Evolutionary conservation across 352 stramenopile genomes (phyloP).

Genomic region (Globisporangium camurandrum): DNA sequence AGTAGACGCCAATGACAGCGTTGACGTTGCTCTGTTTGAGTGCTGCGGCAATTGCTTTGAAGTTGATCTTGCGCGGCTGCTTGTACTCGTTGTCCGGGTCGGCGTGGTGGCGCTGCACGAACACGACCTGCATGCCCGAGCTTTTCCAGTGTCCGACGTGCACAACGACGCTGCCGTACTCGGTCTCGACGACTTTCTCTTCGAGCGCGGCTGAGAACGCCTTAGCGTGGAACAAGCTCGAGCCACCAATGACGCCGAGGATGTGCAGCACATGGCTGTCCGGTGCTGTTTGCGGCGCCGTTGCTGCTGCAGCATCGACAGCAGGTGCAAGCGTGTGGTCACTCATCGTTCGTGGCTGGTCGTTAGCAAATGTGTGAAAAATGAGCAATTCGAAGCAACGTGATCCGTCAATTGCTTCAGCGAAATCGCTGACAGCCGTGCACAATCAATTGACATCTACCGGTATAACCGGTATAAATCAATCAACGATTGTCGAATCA

Average conservation of each 20-base stretch:
- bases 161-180: constrained; percentile 56
- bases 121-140: constrained; percentile 57
- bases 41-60: constrained; percentile 57
- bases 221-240: constrained; percentile 79
- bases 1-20: constrained; percentile 80
- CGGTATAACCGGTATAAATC: too few relatives aligned
- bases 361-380: not conserved
- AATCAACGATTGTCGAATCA: too few relatives aligned
- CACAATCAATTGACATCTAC: too few relatives aligned
- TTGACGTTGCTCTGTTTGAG: constrained; percentile 53
- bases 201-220: constrained; percentile 43
- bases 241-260: constrained; percentile 82
- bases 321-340: not conserved
- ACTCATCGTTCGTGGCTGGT: not conserved
- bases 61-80: constrained; percentile 86
- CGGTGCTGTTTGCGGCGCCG: too few relatives aligned
- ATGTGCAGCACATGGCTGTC: too few relatives aligned
- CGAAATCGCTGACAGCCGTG: too few relatives aligned
- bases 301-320: not conserved
- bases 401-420: too few relatives aligned
- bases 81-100: constrained; percentile 66
- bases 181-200: constrained; percentile 53
- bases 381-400: too few relatives aligned
- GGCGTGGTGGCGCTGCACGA: constrained; percentile 81
- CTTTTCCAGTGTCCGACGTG: constrained; percentile 46